A percentile compares a stretch with the other conserved stretches of the same genome.
phyloP scores from a whole-genome alignment of 2,329 filamentous ascomycete species.

The Nakataea oryzae region DNA sequence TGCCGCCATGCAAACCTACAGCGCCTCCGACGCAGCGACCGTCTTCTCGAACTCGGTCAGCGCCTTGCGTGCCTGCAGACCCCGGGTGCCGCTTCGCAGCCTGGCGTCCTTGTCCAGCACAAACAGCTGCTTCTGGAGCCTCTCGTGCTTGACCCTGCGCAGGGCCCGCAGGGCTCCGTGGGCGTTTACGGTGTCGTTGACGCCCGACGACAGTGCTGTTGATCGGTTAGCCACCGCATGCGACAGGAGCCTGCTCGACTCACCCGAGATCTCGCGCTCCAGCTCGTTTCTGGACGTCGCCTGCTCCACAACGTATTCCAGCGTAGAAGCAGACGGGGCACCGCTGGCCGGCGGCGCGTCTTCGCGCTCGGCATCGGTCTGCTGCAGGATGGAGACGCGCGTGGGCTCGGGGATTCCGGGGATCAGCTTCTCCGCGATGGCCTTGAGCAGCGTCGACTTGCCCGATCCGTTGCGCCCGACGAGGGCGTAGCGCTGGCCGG shows the following conservation, averaged over 20 bases:
- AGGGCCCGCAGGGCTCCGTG: slow-evolving; percentile 49
- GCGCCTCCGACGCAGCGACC: slow-evolving; percentile 42
- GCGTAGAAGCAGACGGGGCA: slow-evolving; percentile 28
- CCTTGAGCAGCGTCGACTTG: slow-evolving; percentile 75
- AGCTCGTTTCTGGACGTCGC: slow-evolving; percentile 46
- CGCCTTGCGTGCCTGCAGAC: slow-evolving; percentile 65
- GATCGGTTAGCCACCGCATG: background rate
- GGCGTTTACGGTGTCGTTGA: slow-evolving; percentile 53
- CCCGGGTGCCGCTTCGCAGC: slow-evolving; percentile 64
- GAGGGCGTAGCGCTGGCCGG: slow-evolving; percentile 65
- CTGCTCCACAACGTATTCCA: slow-evolving; percentile 59
- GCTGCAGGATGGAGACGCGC: slow-evolving; percentile 58
- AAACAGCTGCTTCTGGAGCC: slow-evolving; percentile 53
- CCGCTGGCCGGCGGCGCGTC: background rate
- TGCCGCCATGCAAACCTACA: slow-evolving; percentile 25
- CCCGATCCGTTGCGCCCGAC: slow-evolving; percentile 74
- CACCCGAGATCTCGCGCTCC: slow-evolving; percentile 50
- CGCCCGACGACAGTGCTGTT: slow-evolving; percentile 44
- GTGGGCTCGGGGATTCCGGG: slow-evolving; percentile 62
- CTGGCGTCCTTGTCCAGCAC: slow-evolving; percentile 63
- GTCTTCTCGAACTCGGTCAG: slow-evolving; percentile 59
- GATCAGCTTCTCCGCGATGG: slow-evolving; percentile 61
- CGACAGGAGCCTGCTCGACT: slow-evolving; percentile 7
- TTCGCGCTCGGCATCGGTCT: slow-evolving; percentile 35
- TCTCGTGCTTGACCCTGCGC: slow-evolving; percentile 50